A percentile compares a stretch with the other conserved stretches of the same genome.
phyloP scores from a whole-genome alignment of 495 filamentous ascomycete genomes.

The Collariella sp. region DNA sequence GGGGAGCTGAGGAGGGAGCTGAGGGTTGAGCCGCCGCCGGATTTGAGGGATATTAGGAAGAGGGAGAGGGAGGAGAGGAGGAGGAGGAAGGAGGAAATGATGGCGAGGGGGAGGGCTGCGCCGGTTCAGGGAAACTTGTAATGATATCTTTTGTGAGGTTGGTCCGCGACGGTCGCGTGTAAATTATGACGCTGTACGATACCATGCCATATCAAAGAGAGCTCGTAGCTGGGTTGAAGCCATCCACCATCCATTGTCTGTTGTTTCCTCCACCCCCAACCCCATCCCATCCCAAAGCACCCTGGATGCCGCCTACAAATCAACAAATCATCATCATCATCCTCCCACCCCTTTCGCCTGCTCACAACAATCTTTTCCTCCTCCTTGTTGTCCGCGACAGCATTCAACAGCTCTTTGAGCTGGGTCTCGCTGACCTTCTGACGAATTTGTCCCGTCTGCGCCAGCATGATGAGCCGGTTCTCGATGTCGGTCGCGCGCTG shows the following conservation, averaged over 20 bases:
- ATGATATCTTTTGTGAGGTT: background rate
- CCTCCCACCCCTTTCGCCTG: constrained; percentile 72
- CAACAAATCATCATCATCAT: constrained; percentile 80
- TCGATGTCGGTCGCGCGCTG: constrained; percentile 83
- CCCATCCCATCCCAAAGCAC: background rate
- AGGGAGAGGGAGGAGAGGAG: constrained; percentile 59
- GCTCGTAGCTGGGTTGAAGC: too few species aligned
- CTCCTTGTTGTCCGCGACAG: constrained; percentile 62
- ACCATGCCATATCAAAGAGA: background rate
- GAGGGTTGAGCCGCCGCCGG: constrained; percentile 80
- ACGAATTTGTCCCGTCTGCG: constrained; percentile 75
- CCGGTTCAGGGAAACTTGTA: background rate
- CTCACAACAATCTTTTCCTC: constrained; percentile 77
- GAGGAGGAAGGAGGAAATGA: constrained; percentile 48
- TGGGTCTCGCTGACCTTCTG: constrained; percentile 86
- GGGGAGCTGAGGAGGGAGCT: constrained; percentile 61
- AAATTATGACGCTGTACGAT: constrained; percentile 3
- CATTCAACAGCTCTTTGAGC: constrained; percentile 80
- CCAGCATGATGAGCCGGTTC: constrained; percentile 86
- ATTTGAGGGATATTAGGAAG: constrained; percentile 73
- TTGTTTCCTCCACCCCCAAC: background rate
- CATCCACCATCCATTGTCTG: background rate
- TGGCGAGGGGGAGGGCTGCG: constrained; percentile 16
- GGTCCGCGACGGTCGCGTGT: background rate
- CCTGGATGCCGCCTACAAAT: constrained; percentile 40